phyloP scores from a whole-genome alignment of 2,329 filamentous ascomycete genomes.

The Xylariaceae sp. region DNA sequence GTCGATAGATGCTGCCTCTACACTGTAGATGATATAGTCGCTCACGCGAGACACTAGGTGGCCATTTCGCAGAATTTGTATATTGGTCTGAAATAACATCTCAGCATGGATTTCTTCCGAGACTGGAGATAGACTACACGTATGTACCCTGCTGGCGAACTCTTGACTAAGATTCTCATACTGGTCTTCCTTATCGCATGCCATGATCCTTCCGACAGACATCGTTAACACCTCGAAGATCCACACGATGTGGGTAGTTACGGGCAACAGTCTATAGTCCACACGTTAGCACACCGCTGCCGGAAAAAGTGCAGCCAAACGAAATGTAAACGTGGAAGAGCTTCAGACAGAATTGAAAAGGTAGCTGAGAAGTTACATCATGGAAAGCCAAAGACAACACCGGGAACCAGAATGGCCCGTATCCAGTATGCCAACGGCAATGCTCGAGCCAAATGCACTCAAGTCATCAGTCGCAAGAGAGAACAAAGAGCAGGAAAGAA shows the following conservation, averaged over 20 bases:
- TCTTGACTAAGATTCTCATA: slow-evolving; percentile 79
- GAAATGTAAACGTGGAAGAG: slow-evolving; percentile 26
- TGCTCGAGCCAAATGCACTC: slow-evolving; percentile 99
- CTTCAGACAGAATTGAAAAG: slow-evolving; percentile 88
- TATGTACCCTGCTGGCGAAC: slow-evolving; percentile 80
- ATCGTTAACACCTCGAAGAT: slow-evolving; percentile 25
- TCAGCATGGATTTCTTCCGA: slow-evolving; percentile 49
- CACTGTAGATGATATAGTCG: slow-evolving; percentile 99
- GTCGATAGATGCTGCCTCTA: slow-evolving; percentile 90
- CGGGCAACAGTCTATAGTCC: slow-evolving; percentile 6
- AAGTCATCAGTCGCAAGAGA: slow-evolving; percentile 84
- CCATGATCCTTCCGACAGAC: slow-evolving; percentile 72
- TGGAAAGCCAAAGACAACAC: slow-evolving; percentile 69
- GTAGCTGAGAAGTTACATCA: slow-evolving; percentile 99
- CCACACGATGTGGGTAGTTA: background rate
- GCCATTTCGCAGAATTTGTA: slow-evolving; percentile 91
- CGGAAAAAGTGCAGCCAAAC: slow-evolving; percentile 12
- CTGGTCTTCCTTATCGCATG: slow-evolving; percentile 90
- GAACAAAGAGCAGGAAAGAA: slow-evolving; percentile 7
- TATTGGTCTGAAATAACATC: slow-evolving; percentile 67
- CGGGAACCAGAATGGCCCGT: slow-evolving; percentile 74
- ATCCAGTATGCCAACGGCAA: slow-evolving; percentile 64
- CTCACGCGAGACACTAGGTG: slow-evolving; percentile 93
- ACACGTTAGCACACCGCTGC: slow-evolving; percentile 27
- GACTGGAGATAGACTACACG: slow-evolving; percentile 35